phyloP scores from a whole-genome alignment of 2,329 filamentous ascomycete genomes.

The Cytospora chrysosperma region DNA sequence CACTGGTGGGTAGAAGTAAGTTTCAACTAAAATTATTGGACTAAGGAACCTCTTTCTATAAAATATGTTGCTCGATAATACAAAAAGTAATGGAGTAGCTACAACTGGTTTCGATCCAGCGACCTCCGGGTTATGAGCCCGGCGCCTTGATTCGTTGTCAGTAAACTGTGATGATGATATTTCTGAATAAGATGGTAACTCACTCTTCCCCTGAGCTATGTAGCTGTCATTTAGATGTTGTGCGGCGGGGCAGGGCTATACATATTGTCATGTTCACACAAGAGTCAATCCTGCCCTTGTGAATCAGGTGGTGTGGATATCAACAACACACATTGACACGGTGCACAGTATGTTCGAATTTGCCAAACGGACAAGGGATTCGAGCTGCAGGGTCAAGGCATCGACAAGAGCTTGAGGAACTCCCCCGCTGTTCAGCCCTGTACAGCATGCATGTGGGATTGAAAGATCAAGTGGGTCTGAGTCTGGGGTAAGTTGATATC shows the following conservation, averaged over 20 bases:
- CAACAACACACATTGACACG: not conserved
- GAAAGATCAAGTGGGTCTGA: slow-evolving; percentile 3
- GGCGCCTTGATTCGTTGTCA: slow-evolving; percentile 15
- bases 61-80: too few species aligned
- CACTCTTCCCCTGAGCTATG: slow-evolving; percentile 26
- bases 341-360: not conserved
- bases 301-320: not conserved
- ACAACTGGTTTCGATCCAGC: slow-evolving; percentile 26
- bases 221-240: slow-evolving; percentile 1
- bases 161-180: not conserved
- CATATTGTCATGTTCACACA: not conserved
- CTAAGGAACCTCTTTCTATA: too few species aligned
- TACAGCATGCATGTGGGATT: not conserved
- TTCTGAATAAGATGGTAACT: not conserved
- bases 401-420: not conserved
- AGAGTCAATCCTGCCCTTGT: slow-evolving; percentile 1
- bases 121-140: slow-evolving; percentile 27
- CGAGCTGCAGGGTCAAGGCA: not conserved
- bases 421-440: slow-evolving; percentile 8
- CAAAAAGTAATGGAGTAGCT: slow-evolving; percentile 16
- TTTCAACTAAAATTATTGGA: too few species aligned
- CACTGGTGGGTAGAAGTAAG: too few species aligned
- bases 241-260: not conserved
- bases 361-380: too few species aligned
- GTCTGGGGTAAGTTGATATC: not conserved